These are phyloP conservation scores for Haplosporangium sp. DNA, from an alignment of 371 early-diverging fungal genomes.

Conservation along the genomic window DNA sequence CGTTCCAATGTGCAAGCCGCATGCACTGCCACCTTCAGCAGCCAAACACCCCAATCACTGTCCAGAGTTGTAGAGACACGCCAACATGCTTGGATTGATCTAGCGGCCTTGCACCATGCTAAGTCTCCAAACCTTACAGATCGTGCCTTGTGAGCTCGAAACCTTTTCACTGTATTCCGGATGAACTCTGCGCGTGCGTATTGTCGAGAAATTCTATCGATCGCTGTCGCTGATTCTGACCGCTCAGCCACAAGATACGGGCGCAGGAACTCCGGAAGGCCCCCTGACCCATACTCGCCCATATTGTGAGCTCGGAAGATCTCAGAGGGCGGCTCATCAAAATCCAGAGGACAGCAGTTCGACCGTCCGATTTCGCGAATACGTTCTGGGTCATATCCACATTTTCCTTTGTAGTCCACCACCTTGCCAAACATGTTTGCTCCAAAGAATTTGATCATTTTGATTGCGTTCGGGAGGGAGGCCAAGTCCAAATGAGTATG, in stretches of 20 bases:
- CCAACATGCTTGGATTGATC: constrained; percentile 11
- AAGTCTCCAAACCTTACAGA: neutral
- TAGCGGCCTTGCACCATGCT: constrained; percentile 20
- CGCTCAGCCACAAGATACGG: neutral
- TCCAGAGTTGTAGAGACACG: constrained; percentile 12
- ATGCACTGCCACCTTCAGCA: constrained; percentile 16
- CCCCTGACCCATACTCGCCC: constrained; percentile 13
- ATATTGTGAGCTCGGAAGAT: constrained; percentile 17
- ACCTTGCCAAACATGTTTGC: constrained; percentile 1
- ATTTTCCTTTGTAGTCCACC: constrained; percentile 8
- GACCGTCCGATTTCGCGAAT: constrained; percentile 7
- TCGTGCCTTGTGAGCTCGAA: constrained; percentile 2
- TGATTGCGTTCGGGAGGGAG: constrained; percentile 5
- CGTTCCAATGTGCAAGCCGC: constrained; percentile 25
- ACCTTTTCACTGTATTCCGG: neutral
- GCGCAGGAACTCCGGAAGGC: constrained; percentile 5
- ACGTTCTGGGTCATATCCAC: constrained; percentile 17
- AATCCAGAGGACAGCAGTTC: constrained; percentile 3
- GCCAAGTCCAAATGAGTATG: constrained; percentile 5
- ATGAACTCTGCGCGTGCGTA: too few relatives aligned
- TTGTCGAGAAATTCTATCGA: too few relatives aligned
- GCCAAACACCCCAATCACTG: constrained; percentile 13
- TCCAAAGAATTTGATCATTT: constrained; percentile 10
- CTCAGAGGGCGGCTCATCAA: constrained; percentile 7
- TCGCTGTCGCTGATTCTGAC: too few relatives aligned